Evolutionary conservation across 176 grass and related monocot genomes (phyloP).

Genomic region (Raddia distichophylla): DNA sequence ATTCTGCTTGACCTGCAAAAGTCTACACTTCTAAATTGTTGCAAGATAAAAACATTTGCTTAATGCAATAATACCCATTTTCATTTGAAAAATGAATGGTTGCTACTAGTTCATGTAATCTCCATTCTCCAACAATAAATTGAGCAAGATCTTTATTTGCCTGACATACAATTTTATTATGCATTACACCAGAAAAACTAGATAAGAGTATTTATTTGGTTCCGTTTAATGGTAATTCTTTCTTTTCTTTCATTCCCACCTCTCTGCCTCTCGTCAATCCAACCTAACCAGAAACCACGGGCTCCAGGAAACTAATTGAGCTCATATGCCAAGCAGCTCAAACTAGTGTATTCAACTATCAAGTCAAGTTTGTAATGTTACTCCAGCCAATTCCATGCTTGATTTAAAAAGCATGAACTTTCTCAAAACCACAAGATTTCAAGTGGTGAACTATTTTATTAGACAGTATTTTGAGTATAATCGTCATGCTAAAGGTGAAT

Average conservation of each 20-base stretch:
- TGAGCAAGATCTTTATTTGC: background rate
- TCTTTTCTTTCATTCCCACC: background rate
- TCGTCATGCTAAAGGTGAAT: background rate
- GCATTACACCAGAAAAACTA: slow-evolving; percentile 2
- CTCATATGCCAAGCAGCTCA: background rate
- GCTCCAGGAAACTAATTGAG: slow-evolving; percentile 9
- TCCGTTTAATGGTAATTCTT: background rate
- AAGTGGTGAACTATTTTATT: background rate
- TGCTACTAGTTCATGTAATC: background rate
- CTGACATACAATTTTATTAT: background rate
- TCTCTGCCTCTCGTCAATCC: background rate
- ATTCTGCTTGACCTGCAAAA: slow-evolving; percentile 2
- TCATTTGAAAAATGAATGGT: background rate
- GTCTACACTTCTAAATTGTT: background rate
- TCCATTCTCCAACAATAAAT: background rate
- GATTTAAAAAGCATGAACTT: background rate
- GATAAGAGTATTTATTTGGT: background rate
- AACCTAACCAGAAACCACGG: background rate
- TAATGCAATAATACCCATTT: background rate
- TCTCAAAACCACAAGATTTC: background rate
- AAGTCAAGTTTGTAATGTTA: background rate
- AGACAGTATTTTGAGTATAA: background rate
- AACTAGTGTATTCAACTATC: slow-evolving; percentile 18
- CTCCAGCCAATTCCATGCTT: background rate
- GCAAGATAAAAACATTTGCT: slow-evolving; percentile 30